These are phyloP conservation scores for Plantago major DNA, from an alignment of 257 asterid genomes.

Conservation along the genomic window DNA sequence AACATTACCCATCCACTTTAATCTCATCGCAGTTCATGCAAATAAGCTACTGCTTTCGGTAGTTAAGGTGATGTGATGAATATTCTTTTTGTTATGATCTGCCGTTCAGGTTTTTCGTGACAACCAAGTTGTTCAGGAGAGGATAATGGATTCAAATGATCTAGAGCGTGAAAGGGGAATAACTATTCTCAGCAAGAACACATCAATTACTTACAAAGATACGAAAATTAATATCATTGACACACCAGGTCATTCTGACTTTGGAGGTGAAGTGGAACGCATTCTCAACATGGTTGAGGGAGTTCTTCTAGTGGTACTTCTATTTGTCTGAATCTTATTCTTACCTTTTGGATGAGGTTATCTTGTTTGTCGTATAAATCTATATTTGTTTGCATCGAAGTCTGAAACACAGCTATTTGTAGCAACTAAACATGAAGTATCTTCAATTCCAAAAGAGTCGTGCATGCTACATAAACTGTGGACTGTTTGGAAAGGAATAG, in stretches of 20 bases:
- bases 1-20: no score
- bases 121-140: conserved; percentile 87
- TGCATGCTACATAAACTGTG: neutral
- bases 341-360: neutral
- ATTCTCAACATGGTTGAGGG: conserved; percentile 99
- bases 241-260: conserved; percentile 99
- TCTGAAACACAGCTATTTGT: neutral
- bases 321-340: neutral
- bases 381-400: no score
- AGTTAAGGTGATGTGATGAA: conserved; percentile 1
- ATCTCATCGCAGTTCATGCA: neutral
- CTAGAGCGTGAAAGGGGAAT: conserved; percentile 99
- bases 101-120: conserved; percentile 85
- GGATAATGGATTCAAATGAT: conserved; percentile 98
- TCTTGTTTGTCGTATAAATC: neutral
- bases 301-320: conserved; percentile 88
- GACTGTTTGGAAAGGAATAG: no score
- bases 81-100: conserved; percentile 15
- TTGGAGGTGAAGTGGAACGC: conserved; percentile 99
- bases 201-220: conserved; percentile 83
- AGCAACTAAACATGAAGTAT: neutral
- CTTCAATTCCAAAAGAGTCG: conserved; percentile 4
- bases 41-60: neutral
- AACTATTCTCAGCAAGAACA: conserved; percentile 95
- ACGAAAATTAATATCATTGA: conserved; percentile 91